Evolutionary conservation across 129 eudicot genomes (phyloP), one percentile per base, ranked within the genome.

Genomic region (Kitagawia praeruptora): DNA sequence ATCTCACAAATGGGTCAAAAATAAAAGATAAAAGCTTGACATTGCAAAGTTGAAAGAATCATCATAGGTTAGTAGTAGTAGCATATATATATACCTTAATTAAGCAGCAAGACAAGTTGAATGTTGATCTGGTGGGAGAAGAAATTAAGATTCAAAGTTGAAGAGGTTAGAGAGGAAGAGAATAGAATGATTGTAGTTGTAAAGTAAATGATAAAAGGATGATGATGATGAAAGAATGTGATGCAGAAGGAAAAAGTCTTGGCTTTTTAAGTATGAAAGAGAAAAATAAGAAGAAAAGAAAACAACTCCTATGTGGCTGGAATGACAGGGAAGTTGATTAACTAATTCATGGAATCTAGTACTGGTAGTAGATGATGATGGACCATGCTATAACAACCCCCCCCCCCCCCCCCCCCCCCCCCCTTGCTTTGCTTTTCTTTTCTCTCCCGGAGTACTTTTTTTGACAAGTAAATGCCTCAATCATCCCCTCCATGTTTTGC

Each of bases 271-370:
- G 31, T 58, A 25, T 58, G 67, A 58, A 23, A 58, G 34, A 51
- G 58, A 51, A 51, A 51, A 48, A 0, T 13, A 51, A 39, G 3
- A 16, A 31, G 34, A 31, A 31, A 31, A n/a, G 34, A 31, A 31
- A 51, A 64, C 38, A 31, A 31, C 71, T 64, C 39, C 71, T 64
- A 64, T 27, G 40, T 64, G 71, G 71, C 71, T 64, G 71, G 71
- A 64, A 64, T 64, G 71, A 64, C 40, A 64, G 38, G 18, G 38
- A 27, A 64, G 19, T 28, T 28, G 16, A 64, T 64, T 27, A 64
- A 64, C 6, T 27, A 64, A 64, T 64, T 64, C 5, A 28, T 64
- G 37, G 71, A 64, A 64, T 64, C 71, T 27, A 64, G 39, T 64
- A 64, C 71, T 27, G 27, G 39, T 64, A 64, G 71, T n/a, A n/a